Percentiles rank a stretch among this genome's conserved stretches.
phyloP scores from a whole-genome alignment of 148 eudicot species.

The Suaeda aralocaspica region DNA sequence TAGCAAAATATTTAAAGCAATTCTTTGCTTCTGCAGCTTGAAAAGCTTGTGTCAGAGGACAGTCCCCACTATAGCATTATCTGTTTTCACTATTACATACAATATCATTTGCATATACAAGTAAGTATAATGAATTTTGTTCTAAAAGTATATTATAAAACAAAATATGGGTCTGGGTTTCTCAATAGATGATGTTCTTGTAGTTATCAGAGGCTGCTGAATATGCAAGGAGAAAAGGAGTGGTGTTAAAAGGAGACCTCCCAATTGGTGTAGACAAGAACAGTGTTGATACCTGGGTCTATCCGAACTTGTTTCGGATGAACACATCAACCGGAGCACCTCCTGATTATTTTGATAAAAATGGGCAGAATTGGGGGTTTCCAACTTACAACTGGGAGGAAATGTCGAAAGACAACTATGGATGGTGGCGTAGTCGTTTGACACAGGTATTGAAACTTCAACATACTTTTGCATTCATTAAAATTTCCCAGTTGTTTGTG shows the following conservation, averaged over 20 bases:
- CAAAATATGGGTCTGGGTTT: not conserved
- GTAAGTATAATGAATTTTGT: conserved; percentile 32
- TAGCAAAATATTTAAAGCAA: conserved; percentile 4
- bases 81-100: conserved; percentile 84
- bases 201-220: conserved; percentile 87
- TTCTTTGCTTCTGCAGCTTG: conserved; percentile 56
- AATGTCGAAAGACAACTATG: conserved; percentile 97
- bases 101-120: conserved; percentile 83
- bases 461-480: not conserved
- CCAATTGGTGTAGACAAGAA: conserved; percentile 94
- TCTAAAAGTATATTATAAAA: conserved; percentile 11
- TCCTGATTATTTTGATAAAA: conserved; percentile 99
- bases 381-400: conserved; percentile 99
- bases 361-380: conserved; percentile 98
- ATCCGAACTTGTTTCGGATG: conserved; percentile 88
- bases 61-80: conserved; percentile 64
- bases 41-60: conserved; percentile 68
- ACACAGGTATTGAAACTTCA: conserved; percentile 57
- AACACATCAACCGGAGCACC: conserved; percentile 98
- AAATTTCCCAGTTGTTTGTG: not conserved
- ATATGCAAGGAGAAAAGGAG: conserved; percentile 83
- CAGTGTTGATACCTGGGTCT: conserved; percentile 98
- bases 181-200: conserved; percentile 7
- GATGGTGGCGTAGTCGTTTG: conserved; percentile 96
- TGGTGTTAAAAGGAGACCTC: conserved; percentile 91